Percentiles rank a stretch among this genome's conserved stretches.
Evolutionary conservation across 129 eudicot genomes (phyloP).

Genomic region (Ambrosia artemisiifolia): DNA sequence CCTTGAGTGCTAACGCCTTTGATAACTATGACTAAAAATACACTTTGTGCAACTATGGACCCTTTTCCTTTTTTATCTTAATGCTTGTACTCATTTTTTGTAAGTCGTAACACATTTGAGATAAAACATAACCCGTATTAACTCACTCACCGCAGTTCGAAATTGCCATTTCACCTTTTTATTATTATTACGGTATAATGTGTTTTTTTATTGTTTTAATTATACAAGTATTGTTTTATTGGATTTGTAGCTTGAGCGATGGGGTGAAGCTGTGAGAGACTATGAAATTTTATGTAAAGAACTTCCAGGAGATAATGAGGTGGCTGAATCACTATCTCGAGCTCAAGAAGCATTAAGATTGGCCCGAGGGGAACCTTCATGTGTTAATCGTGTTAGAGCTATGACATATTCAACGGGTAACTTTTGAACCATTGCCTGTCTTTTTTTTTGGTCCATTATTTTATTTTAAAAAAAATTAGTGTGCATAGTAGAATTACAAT

Average conservation of each 20-base stretch:
- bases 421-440: constrained; percentile 15
- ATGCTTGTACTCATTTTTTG: neutral
- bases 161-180: neutral
- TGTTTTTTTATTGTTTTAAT: neutral
- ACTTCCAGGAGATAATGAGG: constrained; percentile 56
- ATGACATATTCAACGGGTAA: constrained; percentile 30
- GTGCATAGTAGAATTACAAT: neutral
- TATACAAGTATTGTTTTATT: neutral
- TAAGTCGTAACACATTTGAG: neutral
- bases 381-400: constrained; percentile 28
- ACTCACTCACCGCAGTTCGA: neutral
- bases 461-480: neutral
- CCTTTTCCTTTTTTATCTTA: neutral
- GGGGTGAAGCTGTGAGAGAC: constrained; percentile 56
- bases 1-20: too few relatives aligned
- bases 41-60: neutral
- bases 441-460: neutral
- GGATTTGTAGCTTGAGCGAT: constrained; percentile 43
- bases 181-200: neutral
- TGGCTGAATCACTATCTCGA: constrained; percentile 44
- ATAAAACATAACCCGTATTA: neutral
- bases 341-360: constrained; percentile 55
- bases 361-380: constrained; percentile 36
- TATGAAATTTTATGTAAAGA: constrained; percentile 49
- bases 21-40: neutral